Evolutionary conservation across 2,329 filamentous ascomycete species (phyloP).

Genomic region (Talaromyces piceae): DNA sequence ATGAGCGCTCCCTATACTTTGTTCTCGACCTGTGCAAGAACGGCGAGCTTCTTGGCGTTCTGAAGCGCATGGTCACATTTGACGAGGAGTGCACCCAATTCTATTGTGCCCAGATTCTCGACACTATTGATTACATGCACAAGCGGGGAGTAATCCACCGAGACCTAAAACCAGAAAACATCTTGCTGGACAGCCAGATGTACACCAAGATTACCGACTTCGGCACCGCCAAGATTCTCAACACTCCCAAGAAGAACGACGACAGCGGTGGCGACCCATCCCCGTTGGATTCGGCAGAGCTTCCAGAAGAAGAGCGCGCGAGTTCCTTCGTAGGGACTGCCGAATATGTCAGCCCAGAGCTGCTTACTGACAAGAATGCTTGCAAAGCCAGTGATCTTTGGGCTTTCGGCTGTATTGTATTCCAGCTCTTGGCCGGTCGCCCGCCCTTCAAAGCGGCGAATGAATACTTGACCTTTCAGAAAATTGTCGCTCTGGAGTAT

Average conservation of each 20-base stretch:
- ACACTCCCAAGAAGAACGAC: slow-evolving; percentile 42
- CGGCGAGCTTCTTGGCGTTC: slow-evolving; percentile 80
- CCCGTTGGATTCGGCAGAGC: slow-evolving; percentile 45
- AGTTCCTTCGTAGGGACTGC: slow-evolving; percentile 96
- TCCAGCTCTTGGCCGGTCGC: slow-evolving; percentile 88
- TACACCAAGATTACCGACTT: slow-evolving; percentile 99
- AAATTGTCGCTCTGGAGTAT: slow-evolving; percentile 91
- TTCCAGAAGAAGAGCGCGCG: slow-evolving; percentile 62
- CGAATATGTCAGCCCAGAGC: slow-evolving; percentile 94
- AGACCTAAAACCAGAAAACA: slow-evolving; percentile 94
- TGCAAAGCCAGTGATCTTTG: slow-evolving; percentile 97
- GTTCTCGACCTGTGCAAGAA: slow-evolving; percentile 89
- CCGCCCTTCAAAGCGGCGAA: slow-evolving; percentile 95
- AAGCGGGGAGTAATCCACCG: slow-evolving; percentile 91
- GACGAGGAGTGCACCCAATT: slow-evolving; percentile 91
- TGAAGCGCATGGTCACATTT: slow-evolving; percentile 92
- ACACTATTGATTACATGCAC: slow-evolving; percentile 98
- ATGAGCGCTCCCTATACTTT: slow-evolving; percentile 92
- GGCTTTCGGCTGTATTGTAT: slow-evolving; percentile 98
- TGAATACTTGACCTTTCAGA: slow-evolving; percentile 96
- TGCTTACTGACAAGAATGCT: slow-evolving; percentile 93
- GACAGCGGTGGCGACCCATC: slow-evolving; percentile 40
- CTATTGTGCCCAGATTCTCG: slow-evolving; percentile 91
- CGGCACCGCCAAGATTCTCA: slow-evolving; percentile 90
- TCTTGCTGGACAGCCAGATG: slow-evolving; percentile 90